phyloP scores from a whole-genome alignment of 2,329 filamentous ascomycete species.

The Teratosphaeria viscida region DNA sequence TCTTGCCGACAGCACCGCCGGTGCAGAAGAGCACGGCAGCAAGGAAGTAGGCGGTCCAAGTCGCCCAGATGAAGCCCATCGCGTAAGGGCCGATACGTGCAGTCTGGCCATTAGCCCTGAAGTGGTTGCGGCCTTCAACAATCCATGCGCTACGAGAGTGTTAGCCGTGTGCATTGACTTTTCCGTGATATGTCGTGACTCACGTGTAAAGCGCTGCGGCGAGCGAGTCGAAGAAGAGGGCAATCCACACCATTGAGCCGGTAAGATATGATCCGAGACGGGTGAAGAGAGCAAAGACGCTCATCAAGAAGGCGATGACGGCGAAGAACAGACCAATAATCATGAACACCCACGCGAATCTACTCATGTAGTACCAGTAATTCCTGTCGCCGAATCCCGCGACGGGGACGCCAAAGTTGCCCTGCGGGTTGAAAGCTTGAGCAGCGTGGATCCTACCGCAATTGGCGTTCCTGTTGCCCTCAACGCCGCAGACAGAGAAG shows the following conservation, averaged over 20 bases:
- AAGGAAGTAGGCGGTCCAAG: constrained; percentile 56
- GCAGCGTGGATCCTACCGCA: constrained; percentile 54
- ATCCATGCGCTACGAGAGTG: constrained; percentile 47
- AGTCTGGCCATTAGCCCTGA: constrained; percentile 44
- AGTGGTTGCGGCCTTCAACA: constrained; percentile 58
- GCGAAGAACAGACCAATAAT: constrained; percentile 76
- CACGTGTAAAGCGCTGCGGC: constrained; percentile 68
- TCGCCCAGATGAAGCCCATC: constrained; percentile 69
- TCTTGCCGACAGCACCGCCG: constrained; percentile 44
- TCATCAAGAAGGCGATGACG: constrained; percentile 54
- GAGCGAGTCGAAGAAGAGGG: constrained; percentile 59
- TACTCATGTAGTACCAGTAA: constrained; percentile 73
- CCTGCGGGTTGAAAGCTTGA: constrained; percentile 52
- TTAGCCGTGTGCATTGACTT: constrained; percentile 8
- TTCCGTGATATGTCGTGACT: constrained; percentile 24
- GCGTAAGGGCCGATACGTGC: constrained; percentile 57
- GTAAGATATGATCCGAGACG: constrained; percentile 60
- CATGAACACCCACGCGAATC: constrained; percentile 89
- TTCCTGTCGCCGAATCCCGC: constrained; percentile 47
- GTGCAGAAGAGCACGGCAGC: constrained; percentile 58
- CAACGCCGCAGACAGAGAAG: constrained; percentile 67
- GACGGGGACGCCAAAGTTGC: constrained; percentile 52
- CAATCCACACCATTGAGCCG: constrained; percentile 46
- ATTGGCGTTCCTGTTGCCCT: constrained; percentile 43
- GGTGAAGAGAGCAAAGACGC: constrained; percentile 59